Evolutionary conservation across 2,329 filamentous ascomycete species (phyloP), one percentile per base, ranked within the genome.

Genomic region (Colletotrichum falcatum): DNA sequence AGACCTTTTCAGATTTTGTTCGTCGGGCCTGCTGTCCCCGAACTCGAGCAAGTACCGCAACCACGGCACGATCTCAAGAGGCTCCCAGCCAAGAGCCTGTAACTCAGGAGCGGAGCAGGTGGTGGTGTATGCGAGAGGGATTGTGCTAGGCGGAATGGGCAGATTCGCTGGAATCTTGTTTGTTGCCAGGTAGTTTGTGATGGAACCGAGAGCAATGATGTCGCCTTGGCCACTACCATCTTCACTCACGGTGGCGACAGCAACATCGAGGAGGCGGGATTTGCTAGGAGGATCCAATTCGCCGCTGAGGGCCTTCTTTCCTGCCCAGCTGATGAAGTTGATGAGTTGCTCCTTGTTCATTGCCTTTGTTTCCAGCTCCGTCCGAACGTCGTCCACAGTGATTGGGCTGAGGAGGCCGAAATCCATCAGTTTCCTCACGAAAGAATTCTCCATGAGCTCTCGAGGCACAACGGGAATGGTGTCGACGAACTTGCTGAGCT

Each of bases 401-500:
- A 98, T 93, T 73, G 94, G 91, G 1, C 90, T 92, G n/a, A 99
- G 88, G 66, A 98, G 86, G 1, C 94, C 94, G 78, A 94, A 96
- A 44, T 95, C 92, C 66, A 91, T 91, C 55, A 99, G 82, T 75
- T 93, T 94, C 69, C 87, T 87, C 68, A 98, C 89, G 75, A 99
- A 97, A 0, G 87, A 86, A n/a, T 87, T 88, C 12, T 90, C 86
- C 69, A 91, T 89, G 74, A 98, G 86, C 70, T 91, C 90, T 54
- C 93, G 89, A 1, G 95, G 93, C 5, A 98, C 85, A 48, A 97
- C 90, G 0, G 96, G 94, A 72, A 99, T 96, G 42, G 93, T 93
- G 66, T 95, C 91, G 67, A 98, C 90, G 77, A 99, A 99, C 69
- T 87, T 86, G 75, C 82, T 84, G 61, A 91, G 78, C 74, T 91